Percentiles rank a stretch among this genome's conserved stretches.
These are phyloP conservation scores for Crataegus laevigata DNA, from an alignment of 306 rosid genomes.

Conservation along the genomic window DNA sequence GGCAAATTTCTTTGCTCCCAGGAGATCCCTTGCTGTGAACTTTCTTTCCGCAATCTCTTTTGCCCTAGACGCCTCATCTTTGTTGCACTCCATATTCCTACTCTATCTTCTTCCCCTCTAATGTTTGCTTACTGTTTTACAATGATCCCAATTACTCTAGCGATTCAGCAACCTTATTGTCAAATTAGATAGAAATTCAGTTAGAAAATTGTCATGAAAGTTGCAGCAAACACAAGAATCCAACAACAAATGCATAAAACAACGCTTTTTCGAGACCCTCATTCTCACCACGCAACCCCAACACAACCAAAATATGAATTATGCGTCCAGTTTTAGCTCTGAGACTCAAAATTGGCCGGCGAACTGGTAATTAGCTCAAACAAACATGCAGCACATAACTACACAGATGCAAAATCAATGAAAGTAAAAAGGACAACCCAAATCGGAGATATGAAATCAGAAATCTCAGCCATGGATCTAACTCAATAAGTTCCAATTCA, in stretches of 20 bases:
- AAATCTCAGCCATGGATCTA: not conserved
- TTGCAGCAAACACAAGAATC: not conserved
- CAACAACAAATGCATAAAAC: not conserved
- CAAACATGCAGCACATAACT: not conserved
- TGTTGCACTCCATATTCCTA: conserved; percentile 79
- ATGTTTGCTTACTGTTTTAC: not conserved
- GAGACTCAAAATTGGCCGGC: not conserved
- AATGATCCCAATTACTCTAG: conserved; percentile 20
- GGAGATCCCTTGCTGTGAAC: conserved; percentile 53
- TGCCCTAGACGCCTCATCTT: conserved; percentile 84
- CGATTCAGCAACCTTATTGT: conserved; percentile 8
- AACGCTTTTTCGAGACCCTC: not conserved
- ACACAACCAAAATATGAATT: not conserved
- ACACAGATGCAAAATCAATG: not conserved
- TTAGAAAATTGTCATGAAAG: not conserved
- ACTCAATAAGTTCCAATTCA: not conserved
- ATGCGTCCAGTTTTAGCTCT: not conserved
- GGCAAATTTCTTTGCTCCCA: conserved; percentile 80
- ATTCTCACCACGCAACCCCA: not conserved
- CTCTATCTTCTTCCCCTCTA: conserved; percentile 4
- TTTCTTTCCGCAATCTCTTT: conserved; percentile 79
- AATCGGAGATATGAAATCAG: not conserved
- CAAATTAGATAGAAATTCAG: not conserved
- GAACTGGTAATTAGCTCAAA: not conserved
- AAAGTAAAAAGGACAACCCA: not conserved